Base-by-base conservation (phyloP, 306 rosid species). In the Hylodesmum podocarpum region DNA sequence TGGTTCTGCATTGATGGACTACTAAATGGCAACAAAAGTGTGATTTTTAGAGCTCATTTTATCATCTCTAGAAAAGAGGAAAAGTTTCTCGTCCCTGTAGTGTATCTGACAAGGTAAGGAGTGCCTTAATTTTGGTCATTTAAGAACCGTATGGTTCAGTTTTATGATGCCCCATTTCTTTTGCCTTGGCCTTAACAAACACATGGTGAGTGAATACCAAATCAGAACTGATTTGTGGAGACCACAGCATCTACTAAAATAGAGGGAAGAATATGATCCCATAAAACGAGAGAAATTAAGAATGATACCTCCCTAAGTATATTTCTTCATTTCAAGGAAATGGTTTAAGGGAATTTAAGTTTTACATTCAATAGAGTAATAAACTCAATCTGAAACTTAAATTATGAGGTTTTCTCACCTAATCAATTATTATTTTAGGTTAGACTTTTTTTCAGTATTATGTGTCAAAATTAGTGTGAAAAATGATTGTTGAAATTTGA, bases 71-170 rank as follows among this genome's bases (percentile, higher is more conserved):
- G 83, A 72, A 72, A 76, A 51, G 21, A 39, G 66, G 21, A 81
- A 65, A 19, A n/a, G 62, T 62, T 78, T 67, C 78, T 37, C 31
- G 70, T 41, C 88, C 84, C 80, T 62, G 67, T 77, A 50, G 70
- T 54, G 29, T 8, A 47, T 10, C 63, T 36, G 88, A 83, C 68
- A 58, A 33, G 86, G 66, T 66, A 49, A 57, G 72, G 76, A 75
- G 43, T 31, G 57, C 70, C 81, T 76, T 79, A 62, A 84, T 72
- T 79, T 47, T 15, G 11, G 16, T 22, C 73, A 79, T 55, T 76
- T 27, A 82, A 58, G 72, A 75, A 59, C 44, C 62, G 77, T 37
- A 70, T 61, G 78, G 84, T 69, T 39, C 69, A 24, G 64, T 49
- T 72, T 81, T 58, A 72, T 72, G 51, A 77, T 80, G 73, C 43